These are phyloP conservation scores for Cyberlindnera euphorbiiphila DNA, from an alignment of 805 yeast species.

Conservation along the genomic window DNA sequence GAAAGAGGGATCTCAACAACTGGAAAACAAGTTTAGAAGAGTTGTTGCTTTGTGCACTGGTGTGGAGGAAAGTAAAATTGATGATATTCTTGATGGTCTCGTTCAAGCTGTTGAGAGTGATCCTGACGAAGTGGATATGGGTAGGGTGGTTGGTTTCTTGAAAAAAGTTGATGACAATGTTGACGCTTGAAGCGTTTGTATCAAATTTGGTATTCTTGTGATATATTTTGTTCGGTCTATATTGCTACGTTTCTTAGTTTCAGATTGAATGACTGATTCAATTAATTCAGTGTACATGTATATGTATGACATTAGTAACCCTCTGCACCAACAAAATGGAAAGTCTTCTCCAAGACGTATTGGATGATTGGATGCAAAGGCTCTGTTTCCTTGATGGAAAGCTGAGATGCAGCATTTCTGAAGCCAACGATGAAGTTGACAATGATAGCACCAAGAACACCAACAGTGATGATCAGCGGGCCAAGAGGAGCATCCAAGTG, in stretches of 20 bases:
- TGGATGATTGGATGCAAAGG: constrained; percentile 25
- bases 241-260: too few species aligned
- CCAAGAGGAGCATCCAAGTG: constrained; percentile 91
- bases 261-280: too few species aligned
- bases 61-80: constrained; percentile 76
- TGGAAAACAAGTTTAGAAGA: constrained; percentile 76
- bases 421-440: constrained; percentile 73
- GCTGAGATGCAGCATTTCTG: constrained; percentile 33
- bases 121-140: constrained; percentile 62
- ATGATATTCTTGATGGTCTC: constrained; percentile 74
- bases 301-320: constrained; percentile 13
- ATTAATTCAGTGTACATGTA: not conserved
- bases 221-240: too few species aligned
- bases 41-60: constrained; percentile 90
- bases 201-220: too few species aligned
- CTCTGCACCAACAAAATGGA: constrained; percentile 32
- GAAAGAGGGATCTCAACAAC: constrained; percentile 47
- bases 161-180: constrained; percentile 38
- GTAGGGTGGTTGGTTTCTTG: constrained; percentile 51
- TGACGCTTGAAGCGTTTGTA: constrained; percentile 4
- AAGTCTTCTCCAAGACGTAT: constrained; percentile 30
- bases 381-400: constrained; percentile 14
- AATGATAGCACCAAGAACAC: constrained; percentile 60
- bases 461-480: constrained; percentile 73
- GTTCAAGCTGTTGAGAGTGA: constrained; percentile 89